Evolutionary conservation across 306 rosid genomes (phyloP).

Genomic region (Lathyrus oleraceus): DNA sequence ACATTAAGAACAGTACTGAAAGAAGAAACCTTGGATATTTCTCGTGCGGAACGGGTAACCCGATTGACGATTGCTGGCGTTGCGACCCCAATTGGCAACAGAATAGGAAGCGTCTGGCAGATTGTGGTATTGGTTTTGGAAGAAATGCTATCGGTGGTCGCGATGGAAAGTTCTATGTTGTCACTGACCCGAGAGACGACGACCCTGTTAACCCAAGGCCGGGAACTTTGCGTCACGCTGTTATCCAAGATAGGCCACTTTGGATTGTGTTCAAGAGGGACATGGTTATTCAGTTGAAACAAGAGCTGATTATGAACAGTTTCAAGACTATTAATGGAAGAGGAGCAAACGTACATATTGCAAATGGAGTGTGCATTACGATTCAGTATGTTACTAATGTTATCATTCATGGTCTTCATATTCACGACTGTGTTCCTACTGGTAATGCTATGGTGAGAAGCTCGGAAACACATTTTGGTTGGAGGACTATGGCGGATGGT

Average conservation of each 20-base stretch:
- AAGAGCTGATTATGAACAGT: slow-evolving; percentile 90
- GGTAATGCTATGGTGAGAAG: too few relatives aligned
- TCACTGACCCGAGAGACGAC: slow-evolving; percentile 76
- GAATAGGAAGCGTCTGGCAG: slow-evolving; percentile 93
- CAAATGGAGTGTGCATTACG: slow-evolving; percentile 88
- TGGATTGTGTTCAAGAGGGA: slow-evolving; percentile 98
- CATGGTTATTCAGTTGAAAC: slow-evolving; percentile 93
- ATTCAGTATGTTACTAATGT: slow-evolving; percentile 84
- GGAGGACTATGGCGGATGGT: too few relatives aligned
- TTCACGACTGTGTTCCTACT: too few relatives aligned
- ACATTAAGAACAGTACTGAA: slow-evolving; percentile 74
- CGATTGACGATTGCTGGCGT: slow-evolving; percentile 98
- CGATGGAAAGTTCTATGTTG: slow-evolving; percentile 86
- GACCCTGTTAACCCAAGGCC: too few relatives aligned
- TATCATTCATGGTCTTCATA: slow-evolving; percentile 83
- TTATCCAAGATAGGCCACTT: slow-evolving; percentile 76
- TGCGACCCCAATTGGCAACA: slow-evolving; percentile 81
- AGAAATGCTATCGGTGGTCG: slow-evolving; percentile 97
- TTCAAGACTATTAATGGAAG: slow-evolving; percentile 96
- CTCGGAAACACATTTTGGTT: too few relatives aligned
- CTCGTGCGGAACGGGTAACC: too few relatives aligned
- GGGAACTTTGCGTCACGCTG: slow-evolving; percentile 91
- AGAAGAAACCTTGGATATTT: slow-evolving; percentile 85
- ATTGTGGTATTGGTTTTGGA: slow-evolving; percentile 96
- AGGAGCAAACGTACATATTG: slow-evolving; percentile 89